phyloP scores from a whole-genome alignment of 192 early-diverging fungal species.

The Rhizophagus clarus region DNA sequence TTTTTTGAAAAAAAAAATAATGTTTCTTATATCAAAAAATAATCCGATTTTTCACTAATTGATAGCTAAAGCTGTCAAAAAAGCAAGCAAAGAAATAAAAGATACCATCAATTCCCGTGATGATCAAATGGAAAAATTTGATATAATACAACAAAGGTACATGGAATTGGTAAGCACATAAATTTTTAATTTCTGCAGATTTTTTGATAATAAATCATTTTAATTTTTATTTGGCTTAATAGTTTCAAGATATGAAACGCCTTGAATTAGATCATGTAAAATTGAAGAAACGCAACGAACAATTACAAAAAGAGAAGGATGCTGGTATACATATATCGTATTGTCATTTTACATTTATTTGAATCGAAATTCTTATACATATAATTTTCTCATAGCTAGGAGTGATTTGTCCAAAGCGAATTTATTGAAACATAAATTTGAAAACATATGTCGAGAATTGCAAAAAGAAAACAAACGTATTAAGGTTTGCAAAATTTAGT shows the following conservation, averaged over 20 bases:
- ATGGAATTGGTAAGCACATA: conserved; percentile 56
- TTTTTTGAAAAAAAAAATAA: not conserved
- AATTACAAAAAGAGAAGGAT: conserved; percentile 55
- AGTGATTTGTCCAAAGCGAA: conserved; percentile 36
- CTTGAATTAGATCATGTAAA: conserved; percentile 55
- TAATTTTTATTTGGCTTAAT: not conserved
- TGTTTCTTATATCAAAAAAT: not conserved
- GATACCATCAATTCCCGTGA: conserved; percentile 51
- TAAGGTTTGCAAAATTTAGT: conserved; percentile 42
- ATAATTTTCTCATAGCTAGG: conserved; percentile 30
- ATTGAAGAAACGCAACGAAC: conserved; percentile 50
- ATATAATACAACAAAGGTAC: conserved; percentile 55
- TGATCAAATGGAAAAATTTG: conserved; percentile 47
- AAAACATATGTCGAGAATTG: conserved; percentile 61
- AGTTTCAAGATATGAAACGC: conserved; percentile 63
- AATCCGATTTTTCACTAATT: not conserved
- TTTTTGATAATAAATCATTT: not conserved
- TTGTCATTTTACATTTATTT: not conserved
- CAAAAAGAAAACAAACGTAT: conserved; percentile 59
- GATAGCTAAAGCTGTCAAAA: conserved; percentile 59
- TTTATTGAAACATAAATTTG: conserved; percentile 54
- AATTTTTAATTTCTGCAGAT: not conserved
- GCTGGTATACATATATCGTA: conserved; percentile 27
- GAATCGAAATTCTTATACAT: not conserved
- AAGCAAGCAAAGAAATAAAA: conserved; percentile 56